Evolutionary conservation across 306 rosid species (phyloP), one percentile per base, ranked within the genome.

Genomic region (Dalbergia cultrata): DNA sequence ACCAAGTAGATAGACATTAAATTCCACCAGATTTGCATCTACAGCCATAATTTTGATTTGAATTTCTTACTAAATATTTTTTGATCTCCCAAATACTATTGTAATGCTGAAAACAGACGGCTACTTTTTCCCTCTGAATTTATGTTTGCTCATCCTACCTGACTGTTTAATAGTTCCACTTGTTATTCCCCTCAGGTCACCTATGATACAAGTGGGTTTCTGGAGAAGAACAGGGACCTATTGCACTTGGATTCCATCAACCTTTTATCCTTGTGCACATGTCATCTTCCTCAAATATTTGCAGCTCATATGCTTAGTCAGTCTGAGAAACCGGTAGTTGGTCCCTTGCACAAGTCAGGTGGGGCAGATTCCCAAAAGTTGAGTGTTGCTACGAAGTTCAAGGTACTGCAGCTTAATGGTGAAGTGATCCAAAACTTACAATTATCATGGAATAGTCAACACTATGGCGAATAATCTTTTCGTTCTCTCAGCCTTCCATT

Each of bases 321-420:
- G 70, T 87, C 99, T 54, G 97, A 88, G 88, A 95, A 95, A 85
- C 93, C 94, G 68, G 89, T 79, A 39, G 91, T 85, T 80, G 99
- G 99, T 60, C 86, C 98, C 80, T 89, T 87, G 70, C 92, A 93
- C 65, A 95, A 93, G 83, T 87, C 85, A 62, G 97, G 99, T 47
- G 97, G 99, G 58, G 98, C 97, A 74, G 99, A 95, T 70, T 95
- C 99, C 84, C 99, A 93, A 77, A 95, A 95, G 87, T 86, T 93
- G 77, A 95, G 99, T 86, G 99, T 95, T 35, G 98, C 97, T 47
- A 91, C 94, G 68, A 95, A 95, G 85, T 95, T 95, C 85, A 95
- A 95, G 98, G 99, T 93, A 86, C 63, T 6, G 18, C 52, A 41
- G 76, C 45, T 11, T 22, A 77, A 31, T 52, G 39, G 73, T 65